phyloP scores from a whole-genome alignment of 2,329 filamentous ascomycete genomes.

The Xylariomycetidae sp. region DNA sequence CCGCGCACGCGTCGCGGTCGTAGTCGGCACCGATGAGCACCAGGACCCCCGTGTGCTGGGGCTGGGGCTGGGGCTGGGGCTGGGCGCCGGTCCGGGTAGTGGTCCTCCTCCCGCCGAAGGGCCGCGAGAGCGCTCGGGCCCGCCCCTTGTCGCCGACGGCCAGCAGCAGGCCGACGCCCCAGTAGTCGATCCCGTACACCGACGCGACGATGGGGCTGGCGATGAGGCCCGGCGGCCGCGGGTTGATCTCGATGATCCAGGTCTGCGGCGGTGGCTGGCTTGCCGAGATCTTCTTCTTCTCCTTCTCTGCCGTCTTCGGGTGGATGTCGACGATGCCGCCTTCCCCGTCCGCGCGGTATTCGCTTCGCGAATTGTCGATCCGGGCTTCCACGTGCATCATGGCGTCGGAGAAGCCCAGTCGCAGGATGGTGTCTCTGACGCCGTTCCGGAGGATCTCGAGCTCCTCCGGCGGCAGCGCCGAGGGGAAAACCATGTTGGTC shows the following conservation, averaged over 20 bases:
- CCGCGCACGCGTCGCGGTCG: conserved; percentile 13
- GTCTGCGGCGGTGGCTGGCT: conserved; percentile 12
- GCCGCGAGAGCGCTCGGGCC: conserved; percentile 15
- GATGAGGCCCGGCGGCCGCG: conserved; percentile 21
- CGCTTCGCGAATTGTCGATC: conserved; percentile 15
- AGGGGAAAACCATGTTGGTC: conserved; percentile 23
- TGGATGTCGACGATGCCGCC: conserved; percentile 10
- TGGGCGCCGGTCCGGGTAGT: conserved; percentile 17
- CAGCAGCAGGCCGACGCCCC: conserved; percentile 18
- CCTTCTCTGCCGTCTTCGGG: conserved; percentile 1
- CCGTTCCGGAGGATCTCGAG: conserved; percentile 10
- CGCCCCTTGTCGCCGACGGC: conserved; percentile 17
- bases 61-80: conserved; percentile 13
- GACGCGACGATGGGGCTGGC: conserved; percentile 20
- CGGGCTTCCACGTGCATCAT: conserved; percentile 25
- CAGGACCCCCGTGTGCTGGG: conserved; percentile 20
- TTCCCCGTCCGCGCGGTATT: conserved; percentile 11
- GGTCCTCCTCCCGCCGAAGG: too few relatives aligned
- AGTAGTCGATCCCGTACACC: conserved; percentile 25
- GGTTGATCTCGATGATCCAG: conserved; percentile 25
- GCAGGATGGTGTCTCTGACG: conserved; percentile 12
- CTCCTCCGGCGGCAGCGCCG: conserved; percentile 19
- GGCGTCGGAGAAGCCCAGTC: conserved; percentile 20
- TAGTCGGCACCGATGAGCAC: conserved; percentile 25
- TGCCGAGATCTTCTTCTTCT: too few relatives aligned